Evolutionary conservation across 768 basidiomycete species (phyloP).

Genomic region (Phanerochaete sordida): DNA sequence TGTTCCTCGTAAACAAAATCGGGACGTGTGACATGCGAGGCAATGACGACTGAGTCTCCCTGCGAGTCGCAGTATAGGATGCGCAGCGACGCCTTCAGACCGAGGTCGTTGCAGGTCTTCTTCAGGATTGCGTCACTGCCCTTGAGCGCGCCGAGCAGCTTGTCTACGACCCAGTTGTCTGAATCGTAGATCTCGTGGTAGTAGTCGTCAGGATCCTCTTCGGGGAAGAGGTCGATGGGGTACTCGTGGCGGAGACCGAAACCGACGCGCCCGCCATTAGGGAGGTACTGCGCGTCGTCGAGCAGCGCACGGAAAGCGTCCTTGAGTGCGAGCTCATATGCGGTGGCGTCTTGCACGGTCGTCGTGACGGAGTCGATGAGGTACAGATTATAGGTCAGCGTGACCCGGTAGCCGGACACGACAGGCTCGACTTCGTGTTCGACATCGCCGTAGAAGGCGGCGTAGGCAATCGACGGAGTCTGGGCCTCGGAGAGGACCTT

Average conservation of each 20-base stretch:
- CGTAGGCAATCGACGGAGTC: slow-evolving; percentile 26
- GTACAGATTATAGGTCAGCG: slow-evolving; percentile 39
- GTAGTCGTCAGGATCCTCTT: too few relatives aligned
- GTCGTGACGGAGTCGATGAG: background rate
- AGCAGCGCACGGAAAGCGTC: slow-evolving; percentile 25
- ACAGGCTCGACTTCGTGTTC: slow-evolving; percentile 41
- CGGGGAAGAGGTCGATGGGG: too few relatives aligned
- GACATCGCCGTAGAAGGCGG: slow-evolving; percentile 39
- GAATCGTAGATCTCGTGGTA: background rate
- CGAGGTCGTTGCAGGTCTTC: background rate
- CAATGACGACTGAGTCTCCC: background rate
- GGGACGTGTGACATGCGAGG: background rate
- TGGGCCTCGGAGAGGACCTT: background rate
- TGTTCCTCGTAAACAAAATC: background rate
- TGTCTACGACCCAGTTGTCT: background rate
- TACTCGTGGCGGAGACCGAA: slow-evolving; percentile 29
- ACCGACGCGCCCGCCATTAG: slow-evolving; percentile 33
- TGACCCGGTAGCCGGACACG: slow-evolving; percentile 36
- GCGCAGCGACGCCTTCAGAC: background rate
- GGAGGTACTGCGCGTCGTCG: slow-evolving; percentile 27
- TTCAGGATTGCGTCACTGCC: background rate
- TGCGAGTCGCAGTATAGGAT: background rate
- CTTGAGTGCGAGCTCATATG: background rate
- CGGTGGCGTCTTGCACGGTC: background rate
- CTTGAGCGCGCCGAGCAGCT: slow-evolving; percentile 15